Evolutionary conservation across 768 basidiomycete species (phyloP), one percentile per base, ranked within the genome.

Genomic region (Sporobolomyces pararoseus): DNA sequence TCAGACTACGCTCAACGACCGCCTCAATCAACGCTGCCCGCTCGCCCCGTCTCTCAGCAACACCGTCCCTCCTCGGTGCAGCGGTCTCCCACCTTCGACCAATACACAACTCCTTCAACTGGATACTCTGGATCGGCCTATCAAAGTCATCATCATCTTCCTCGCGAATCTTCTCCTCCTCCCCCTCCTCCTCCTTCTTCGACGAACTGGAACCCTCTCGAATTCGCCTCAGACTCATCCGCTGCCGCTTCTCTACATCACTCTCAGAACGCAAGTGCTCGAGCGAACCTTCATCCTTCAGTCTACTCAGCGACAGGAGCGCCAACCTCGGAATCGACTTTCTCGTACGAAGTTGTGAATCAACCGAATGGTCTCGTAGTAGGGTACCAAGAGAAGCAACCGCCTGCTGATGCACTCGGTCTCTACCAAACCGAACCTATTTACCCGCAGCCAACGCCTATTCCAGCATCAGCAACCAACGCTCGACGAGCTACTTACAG

Each of bases 351-450:
- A 23, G 31, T 32, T 4, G 4, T 61, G 3, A 3, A 61, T 34
- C 59, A 61, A 34, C 46, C 59, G 29, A 61, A 23, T 29, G 59
- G 59, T 3, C 31, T 61, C 7, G 59, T 61, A 44, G 59, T 49
- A 23, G 59, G 59, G 5, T 49, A 29, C 59, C 27, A 12, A 25
- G 44, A 49, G 7, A 49, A 60, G 42, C 23, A 46, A 5, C 29
- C 17, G 14, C 9, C 19, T 31, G 16, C 23, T n/a, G 10, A 19
- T n/a, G 37, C 55, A 9, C 35, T 58, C 23, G 55, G 55, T 29
- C 55, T 58, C 6, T 58, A 58, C 37, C 37, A 58, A 25, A 12
- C 12, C 9, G 55, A 58, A 6, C 37, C 39, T 23, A 5, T 39
- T 12, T 42, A 42, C 37, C 9, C 14, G 4, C 37, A 42, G 34